Percentiles rank a stretch among this genome's conserved stretches.
Evolutionary conservation across 257 asterid species (phyloP).

Genomic region (Ligustrum vulgare): DNA sequence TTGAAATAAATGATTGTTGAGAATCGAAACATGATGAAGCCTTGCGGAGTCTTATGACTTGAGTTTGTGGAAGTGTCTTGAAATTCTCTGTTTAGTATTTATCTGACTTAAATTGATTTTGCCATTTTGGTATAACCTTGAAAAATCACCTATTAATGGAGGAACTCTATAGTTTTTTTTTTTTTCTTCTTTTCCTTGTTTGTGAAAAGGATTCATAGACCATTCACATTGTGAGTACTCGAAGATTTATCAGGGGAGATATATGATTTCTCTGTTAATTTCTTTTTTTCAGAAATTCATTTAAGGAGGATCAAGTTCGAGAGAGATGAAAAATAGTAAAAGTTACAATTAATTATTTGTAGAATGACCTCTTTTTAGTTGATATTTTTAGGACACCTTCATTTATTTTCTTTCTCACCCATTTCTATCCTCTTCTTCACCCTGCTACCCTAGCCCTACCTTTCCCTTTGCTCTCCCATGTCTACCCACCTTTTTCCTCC

Average conservation of each 20-base stretch:
- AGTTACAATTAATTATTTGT: background rate
- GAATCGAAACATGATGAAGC: background rate
- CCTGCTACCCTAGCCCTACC: background rate
- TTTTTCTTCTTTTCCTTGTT: background rate
- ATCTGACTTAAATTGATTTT: background rate
- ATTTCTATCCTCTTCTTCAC: background rate
- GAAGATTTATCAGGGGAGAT: background rate
- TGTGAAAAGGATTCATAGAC: background rate
- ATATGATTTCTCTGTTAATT: background rate
- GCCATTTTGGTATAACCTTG: background rate
- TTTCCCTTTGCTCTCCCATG: background rate
- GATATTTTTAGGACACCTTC: background rate
- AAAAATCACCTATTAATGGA: background rate
- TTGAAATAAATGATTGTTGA: background rate
- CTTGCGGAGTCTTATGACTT: background rate
- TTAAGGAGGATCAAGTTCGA: background rate
- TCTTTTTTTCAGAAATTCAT: background rate
- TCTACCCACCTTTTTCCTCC: background rate
- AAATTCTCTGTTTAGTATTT: background rate
- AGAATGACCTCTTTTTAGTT: background rate
- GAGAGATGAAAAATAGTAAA: background rate
- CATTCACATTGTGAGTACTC: background rate
- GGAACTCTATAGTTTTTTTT: background rate
- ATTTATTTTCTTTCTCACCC: background rate
- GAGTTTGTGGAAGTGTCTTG: background rate